Conservation (phyloP, 768 basidiomycete genomes). For the Suillus decipiens region DNA sequence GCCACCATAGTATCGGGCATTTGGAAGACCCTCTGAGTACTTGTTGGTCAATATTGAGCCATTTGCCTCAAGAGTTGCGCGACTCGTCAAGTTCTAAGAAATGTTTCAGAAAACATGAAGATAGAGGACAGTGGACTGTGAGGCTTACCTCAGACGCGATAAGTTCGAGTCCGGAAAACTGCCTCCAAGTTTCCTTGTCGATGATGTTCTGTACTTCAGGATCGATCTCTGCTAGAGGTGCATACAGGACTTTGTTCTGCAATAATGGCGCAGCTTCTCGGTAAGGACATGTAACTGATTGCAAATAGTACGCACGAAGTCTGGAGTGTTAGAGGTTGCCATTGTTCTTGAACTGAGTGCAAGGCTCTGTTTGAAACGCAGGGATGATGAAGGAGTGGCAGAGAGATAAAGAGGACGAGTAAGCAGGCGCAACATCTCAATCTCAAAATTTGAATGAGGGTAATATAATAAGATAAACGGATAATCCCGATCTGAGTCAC, state of each 20-base stretch:
- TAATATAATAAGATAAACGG: slow-evolving; percentile 17
- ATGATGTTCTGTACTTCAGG: slow-evolving; percentile 97
- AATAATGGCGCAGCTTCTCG: slow-evolving; percentile 6
- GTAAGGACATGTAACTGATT: neutral
- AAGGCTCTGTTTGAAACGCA: slow-evolving; percentile 24
- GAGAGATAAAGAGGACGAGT: slow-evolving; percentile 31
- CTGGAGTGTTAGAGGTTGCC: slow-evolving; percentile 60
- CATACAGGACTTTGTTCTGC: slow-evolving; percentile 92
- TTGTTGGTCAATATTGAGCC: slow-evolving; percentile 99
- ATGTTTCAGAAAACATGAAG: slow-evolving; percentile 11
- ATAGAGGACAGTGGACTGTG: slow-evolving; percentile 1
- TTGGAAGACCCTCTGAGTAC: slow-evolving; percentile 99
- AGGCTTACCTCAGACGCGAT: slow-evolving; percentile 92
- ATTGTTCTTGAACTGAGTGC: slow-evolving; percentile 44
- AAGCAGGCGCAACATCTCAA: slow-evolving; percentile 32
- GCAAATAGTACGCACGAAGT: slow-evolving; percentile 50
- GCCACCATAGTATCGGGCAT: slow-evolving; percentile 94
- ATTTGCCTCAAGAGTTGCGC: slow-evolving; percentile 96
- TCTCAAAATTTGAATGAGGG: slow-evolving; percentile 18
- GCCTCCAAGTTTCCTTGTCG: slow-evolving; percentile 98
- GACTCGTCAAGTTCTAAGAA: slow-evolving; percentile 88
- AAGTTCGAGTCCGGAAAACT: slow-evolving; percentile 96
- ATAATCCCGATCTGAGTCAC: slow-evolving; percentile 22
- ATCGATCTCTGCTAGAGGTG: slow-evolving; percentile 86
- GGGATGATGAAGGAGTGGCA: slow-evolving; percentile 21